Percentiles rank a stretch among this genome's conserved stretches.
Evolutionary conservation across 345 rosid genomes (phyloP).

Genomic region (Moringa oleifera): DNA sequence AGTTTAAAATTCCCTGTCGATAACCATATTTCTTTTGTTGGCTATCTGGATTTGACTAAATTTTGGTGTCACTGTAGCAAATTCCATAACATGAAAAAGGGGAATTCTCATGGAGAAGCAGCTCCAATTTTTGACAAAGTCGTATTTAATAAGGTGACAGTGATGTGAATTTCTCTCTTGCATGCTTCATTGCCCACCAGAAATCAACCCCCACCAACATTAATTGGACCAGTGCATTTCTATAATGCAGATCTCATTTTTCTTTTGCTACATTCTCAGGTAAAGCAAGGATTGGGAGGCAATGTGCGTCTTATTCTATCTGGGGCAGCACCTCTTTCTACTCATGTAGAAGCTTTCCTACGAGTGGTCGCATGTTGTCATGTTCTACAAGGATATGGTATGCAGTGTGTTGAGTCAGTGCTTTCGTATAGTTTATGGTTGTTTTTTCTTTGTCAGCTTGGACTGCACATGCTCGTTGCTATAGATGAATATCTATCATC

Average conservation of each 20-base stretch:
- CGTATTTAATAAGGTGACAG: conserved; percentile 77
- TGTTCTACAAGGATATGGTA: conserved; percentile 99
- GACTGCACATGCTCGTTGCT: conserved; percentile 1
- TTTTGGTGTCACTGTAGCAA: conserved; percentile 43
- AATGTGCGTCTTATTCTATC: conserved; percentile 83
- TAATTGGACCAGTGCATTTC: neutral
- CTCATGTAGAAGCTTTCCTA: conserved; percentile 80
- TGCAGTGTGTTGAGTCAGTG: conserved; percentile 6
- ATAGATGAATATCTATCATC: conserved; percentile 9
- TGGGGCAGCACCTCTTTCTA: conserved; percentile 91
- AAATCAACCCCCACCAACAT: neutral
- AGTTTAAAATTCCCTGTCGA: too few relatives aligned
- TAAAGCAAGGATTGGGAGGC: conserved; percentile 91
- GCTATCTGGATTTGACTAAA: neutral
- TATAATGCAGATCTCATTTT: conserved; percentile 2
- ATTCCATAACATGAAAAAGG: conserved; percentile 55
- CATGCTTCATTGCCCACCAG: too few relatives aligned
- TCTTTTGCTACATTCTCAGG: conserved; percentile 35
- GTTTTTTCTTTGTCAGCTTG: neutral
- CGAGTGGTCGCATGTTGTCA: conserved; percentile 95
- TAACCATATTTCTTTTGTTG: too few relatives aligned
- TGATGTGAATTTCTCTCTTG: neutral
- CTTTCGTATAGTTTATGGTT: neutral
- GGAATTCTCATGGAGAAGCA: conserved; percentile 59
- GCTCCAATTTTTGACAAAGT: conserved; percentile 77